Evolutionary conservation across 148 eudicot species (phyloP).

Genomic region (Persicaria maculosa): DNA sequence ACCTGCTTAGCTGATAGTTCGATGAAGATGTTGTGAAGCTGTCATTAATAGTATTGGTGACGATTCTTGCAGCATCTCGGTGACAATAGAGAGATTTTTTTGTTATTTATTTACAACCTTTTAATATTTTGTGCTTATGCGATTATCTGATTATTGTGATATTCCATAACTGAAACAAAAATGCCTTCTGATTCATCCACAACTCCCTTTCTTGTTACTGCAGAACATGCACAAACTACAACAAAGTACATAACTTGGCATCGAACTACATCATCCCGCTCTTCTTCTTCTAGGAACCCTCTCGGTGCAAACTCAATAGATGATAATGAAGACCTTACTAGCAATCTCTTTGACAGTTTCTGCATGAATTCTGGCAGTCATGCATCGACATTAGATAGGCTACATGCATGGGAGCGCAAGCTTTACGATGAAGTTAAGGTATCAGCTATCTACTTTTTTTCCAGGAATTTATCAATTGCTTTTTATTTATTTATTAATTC

Average conservation of each 20-base stretch:
- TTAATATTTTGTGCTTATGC: not conserved
- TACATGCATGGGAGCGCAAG: slow-evolving; percentile 92
- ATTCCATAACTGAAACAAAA: not conserved
- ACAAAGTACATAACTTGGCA: slow-evolving; percentile 91
- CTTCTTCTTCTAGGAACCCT: slow-evolving; percentile 68
- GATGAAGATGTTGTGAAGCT: not conserved
- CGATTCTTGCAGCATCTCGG: no score
- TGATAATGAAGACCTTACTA: slow-evolving; percentile 50
- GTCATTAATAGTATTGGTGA: not conserved
- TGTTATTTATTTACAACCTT: not conserved
- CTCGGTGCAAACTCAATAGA: slow-evolving; percentile 53
- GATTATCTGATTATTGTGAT: not conserved
- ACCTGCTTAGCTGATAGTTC: not conserved
- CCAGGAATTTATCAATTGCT: not conserved
- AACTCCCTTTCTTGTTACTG: not conserved
- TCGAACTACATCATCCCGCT: slow-evolving; percentile 69
- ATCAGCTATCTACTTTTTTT: slow-evolving; percentile 17
- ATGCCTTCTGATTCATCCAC: not conserved
- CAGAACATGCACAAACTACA: slow-evolving; percentile 66
- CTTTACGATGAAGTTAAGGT: slow-evolving; percentile 97
- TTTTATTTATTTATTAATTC: not conserved
- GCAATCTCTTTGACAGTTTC: slow-evolving; percentile 55
- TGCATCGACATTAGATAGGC: slow-evolving; percentile 89
- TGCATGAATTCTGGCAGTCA: slow-evolving; percentile 83
- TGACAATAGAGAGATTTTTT: not conserved